Conservation (phyloP, 2,329 filamentous ascomycete species). For the Neonectria coccinea region DNA sequence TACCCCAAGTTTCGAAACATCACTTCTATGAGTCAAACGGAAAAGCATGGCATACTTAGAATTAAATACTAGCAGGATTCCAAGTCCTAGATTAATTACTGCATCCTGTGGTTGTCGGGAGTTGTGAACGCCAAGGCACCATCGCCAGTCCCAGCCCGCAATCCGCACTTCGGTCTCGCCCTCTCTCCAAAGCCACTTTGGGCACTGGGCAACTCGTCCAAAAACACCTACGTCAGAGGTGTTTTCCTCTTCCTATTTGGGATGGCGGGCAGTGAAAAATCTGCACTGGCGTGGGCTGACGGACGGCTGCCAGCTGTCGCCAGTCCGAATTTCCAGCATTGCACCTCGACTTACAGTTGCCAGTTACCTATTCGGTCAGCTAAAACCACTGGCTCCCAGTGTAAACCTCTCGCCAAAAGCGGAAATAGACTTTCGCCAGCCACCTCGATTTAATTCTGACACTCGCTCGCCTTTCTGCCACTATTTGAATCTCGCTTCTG, state of each 20-base stretch:
- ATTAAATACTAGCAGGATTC: not conserved
- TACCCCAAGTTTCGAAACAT: not conserved
- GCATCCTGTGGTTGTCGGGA: not conserved
- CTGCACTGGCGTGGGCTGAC: not conserved
- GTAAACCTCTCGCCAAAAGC: not conserved
- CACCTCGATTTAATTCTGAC: not conserved
- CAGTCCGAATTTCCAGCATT: not conserved
- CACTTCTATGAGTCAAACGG: not conserved
- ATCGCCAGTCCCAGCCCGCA: not conserved
- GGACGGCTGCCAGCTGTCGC: conserved; percentile 5
- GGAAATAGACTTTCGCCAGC: not conserved
- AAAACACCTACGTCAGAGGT: not conserved
- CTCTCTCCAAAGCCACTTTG: not conserved
- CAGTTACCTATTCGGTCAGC: not conserved
- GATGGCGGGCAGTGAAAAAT: not conserved
- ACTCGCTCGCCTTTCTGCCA: not conserved
- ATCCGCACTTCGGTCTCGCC: not conserved
- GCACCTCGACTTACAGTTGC: conserved; percentile 14
- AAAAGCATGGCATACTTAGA: not conserved
- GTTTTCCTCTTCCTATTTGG: not conserved
- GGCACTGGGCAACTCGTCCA: not conserved
- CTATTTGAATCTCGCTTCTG: not conserved
- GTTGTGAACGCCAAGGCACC: not conserved
- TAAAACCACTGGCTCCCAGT: not conserved
- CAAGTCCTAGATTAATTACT: not conserved